These are phyloP conservation scores for Lactarius tabidus DNA, from an alignment of 768 basidiomycete species.

Conservation along the genomic window DNA sequence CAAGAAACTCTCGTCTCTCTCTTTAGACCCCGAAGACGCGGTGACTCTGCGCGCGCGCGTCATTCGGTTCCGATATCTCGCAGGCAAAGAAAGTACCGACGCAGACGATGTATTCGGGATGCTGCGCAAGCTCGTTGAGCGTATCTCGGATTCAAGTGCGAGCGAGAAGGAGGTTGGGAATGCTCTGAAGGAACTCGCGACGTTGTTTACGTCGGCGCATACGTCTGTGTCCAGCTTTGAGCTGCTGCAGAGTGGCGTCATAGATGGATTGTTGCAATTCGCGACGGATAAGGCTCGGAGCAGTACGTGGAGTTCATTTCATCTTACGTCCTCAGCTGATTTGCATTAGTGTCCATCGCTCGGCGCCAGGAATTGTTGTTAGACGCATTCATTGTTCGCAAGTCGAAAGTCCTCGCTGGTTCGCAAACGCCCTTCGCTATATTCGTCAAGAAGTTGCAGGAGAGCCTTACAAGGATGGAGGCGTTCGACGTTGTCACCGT, in stretches of 20 bases:
- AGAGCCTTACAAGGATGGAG: slow-evolving; percentile 92
- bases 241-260: slow-evolving; percentile 87
- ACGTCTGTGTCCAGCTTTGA: slow-evolving; percentile 94
- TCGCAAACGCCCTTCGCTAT: slow-evolving; percentile 62
- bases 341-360: slow-evolving; percentile 49
- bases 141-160: slow-evolving; percentile 50
- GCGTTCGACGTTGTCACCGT: slow-evolving; percentile 93
- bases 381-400: slow-evolving; percentile 65
- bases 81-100: slow-evolving; percentile 50
- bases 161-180: slow-evolving; percentile 61
- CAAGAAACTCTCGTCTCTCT: slow-evolving; percentile 65
- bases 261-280: slow-evolving; percentile 81
- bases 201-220: slow-evolving; percentile 69
- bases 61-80: slow-evolving; percentile 77
- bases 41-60: slow-evolving; percentile 90
- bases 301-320: slow-evolving; percentile 41
- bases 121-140: slow-evolving; percentile 60
- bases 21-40: slow-evolving; percentile 82
- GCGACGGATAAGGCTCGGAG: slow-evolving; percentile 62
- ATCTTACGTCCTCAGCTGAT: slow-evolving; percentile 1
- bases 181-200: slow-evolving; percentile 70
- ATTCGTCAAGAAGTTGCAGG: slow-evolving; percentile 94
- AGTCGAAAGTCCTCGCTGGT: slow-evolving; percentile 40
- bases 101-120: slow-evolving; percentile 60
- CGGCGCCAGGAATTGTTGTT: slow-evolving; percentile 76